phyloP scores from a whole-genome alignment of 148 eudicot genomes.

The Agrostemma githago region DNA sequence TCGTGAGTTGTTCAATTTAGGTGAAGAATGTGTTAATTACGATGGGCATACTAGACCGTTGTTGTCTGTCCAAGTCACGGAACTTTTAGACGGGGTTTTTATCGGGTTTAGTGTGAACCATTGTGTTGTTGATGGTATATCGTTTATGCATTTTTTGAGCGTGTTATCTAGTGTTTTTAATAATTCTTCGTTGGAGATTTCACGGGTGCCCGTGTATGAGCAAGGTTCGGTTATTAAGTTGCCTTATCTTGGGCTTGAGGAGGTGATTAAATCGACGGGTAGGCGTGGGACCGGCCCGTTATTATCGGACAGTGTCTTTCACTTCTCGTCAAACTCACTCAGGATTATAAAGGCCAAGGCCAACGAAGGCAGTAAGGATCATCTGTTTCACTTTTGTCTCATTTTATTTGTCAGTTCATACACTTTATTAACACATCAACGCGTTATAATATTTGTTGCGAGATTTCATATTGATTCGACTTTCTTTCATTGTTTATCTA shows the following conservation, averaged over 20 bases:
- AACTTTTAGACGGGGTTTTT: constrained; percentile 52
- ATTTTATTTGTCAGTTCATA: no score
- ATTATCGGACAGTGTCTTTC: constrained; percentile 60
- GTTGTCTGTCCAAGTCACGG: constrained; percentile 55
- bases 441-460: no score
- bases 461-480: no score
- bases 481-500: no score
- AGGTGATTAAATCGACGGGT: background rate
- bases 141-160: constrained; percentile 57
- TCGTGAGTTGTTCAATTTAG: constrained; percentile 28
- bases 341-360: constrained; percentile 43
- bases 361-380: constrained; percentile 2
- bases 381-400: no score
- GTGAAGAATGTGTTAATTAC: constrained; percentile 28
- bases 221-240: constrained; percentile 29
- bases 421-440: no score
- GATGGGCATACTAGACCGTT: constrained; percentile 44
- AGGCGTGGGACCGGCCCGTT: constrained; percentile 27
- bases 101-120: constrained; percentile 52
- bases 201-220: constrained; percentile 6
- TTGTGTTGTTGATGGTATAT: constrained; percentile 50
- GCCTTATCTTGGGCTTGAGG: constrained; percentile 37
- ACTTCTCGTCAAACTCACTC: constrained; percentile 48
- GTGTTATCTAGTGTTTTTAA: constrained; percentile 35
- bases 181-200: background rate